phyloP scores from a whole-genome alignment of 2,329 filamentous ascomycete species.

The Teratosphaeria nubilosa region DNA sequence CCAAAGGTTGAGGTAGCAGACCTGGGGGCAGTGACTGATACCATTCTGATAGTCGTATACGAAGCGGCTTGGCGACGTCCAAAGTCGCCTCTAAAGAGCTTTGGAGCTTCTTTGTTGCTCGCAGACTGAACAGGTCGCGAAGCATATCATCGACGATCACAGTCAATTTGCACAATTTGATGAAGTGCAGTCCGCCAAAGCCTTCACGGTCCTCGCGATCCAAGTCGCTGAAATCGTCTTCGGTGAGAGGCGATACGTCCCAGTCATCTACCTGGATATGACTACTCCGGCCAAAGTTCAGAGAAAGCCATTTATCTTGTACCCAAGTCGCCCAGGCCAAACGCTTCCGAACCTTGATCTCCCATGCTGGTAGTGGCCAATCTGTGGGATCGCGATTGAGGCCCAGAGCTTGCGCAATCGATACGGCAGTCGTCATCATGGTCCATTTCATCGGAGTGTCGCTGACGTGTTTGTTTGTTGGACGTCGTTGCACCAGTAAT shows the following conservation, averaged over 20 bases:
- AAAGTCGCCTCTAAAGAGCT: conserved; percentile 32
- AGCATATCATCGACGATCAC: conserved; percentile 44
- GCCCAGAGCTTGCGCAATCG: conserved; percentile 48
- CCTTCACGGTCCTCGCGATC: conserved; percentile 7
- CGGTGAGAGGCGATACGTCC: conserved; percentile 39
- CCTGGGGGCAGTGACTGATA: conserved; percentile 36
- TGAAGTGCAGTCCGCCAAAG: conserved; percentile 32
- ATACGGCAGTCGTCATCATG: conserved; percentile 32
- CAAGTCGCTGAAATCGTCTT: conserved; percentile 34
- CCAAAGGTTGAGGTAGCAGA: conserved; percentile 9
- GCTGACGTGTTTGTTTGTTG: conserved; percentile 24
- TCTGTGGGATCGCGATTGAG: conserved; percentile 51
- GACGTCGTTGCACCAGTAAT: conserved; percentile 23
- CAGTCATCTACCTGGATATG: conserved; percentile 47
- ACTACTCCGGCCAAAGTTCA: conserved; percentile 48
- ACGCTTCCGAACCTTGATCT: conserved; percentile 50
- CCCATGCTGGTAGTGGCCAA: conserved; percentile 56
- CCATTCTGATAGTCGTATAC: conserved; percentile 41
- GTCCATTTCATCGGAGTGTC: conserved; percentile 26
- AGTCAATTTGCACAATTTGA: conserved; percentile 42
- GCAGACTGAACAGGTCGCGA: conserved; percentile 27
- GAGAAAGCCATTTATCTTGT: conserved; percentile 54
- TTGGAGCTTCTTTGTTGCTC: conserved; percentile 33
- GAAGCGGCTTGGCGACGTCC: conserved; percentile 40
- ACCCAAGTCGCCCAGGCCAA: conserved; percentile 56